Evolutionary conservation across 176 grass and related monocot genomes (phyloP).

Genomic region (Musa beccarii): DNA sequence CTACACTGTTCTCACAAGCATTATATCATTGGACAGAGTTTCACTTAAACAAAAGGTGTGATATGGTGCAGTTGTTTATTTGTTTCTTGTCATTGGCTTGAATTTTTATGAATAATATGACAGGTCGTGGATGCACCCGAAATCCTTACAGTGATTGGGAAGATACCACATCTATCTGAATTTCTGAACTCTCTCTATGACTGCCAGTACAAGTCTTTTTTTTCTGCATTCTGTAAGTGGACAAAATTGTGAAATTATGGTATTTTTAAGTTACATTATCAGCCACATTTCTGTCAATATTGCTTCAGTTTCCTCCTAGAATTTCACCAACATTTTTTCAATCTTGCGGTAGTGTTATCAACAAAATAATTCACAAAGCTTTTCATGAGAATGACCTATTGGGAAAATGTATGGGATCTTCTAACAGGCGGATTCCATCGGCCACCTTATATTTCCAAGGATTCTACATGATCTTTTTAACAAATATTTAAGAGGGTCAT

Average conservation of each 20-base stretch:
- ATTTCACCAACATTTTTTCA: neutral
- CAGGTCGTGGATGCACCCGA: constrained; percentile 95
- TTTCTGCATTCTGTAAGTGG: constrained; percentile 85
- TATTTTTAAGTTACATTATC: neutral
- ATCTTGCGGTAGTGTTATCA: too few relatives aligned
- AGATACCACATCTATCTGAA: constrained; percentile 84
- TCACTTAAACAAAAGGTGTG: constrained; percentile 83
- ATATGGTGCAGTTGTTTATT: neutral
- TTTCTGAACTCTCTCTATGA: constrained; percentile 89
- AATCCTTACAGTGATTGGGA: constrained; percentile 87
- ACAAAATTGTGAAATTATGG: neutral
- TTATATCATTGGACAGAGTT: constrained; percentile 89
- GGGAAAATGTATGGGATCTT: too few relatives aligned
- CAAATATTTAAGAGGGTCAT: constrained; percentile 2
- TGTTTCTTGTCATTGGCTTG: constrained; percentile 17
- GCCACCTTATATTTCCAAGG: neutral
- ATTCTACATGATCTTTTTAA: neutral
- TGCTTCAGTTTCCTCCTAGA: neutral
- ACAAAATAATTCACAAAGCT: too few relatives aligned
- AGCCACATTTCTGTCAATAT: neutral
- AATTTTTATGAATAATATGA: constrained; percentile 21
- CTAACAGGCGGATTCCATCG: neutral
- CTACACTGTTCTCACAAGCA: constrained; percentile 85
- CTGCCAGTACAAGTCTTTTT: constrained; percentile 98
- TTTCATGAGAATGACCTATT: too few relatives aligned